Conservation (phyloP, 768 basidiomycete genomes). For the Gyrodon lividus region DNA sequence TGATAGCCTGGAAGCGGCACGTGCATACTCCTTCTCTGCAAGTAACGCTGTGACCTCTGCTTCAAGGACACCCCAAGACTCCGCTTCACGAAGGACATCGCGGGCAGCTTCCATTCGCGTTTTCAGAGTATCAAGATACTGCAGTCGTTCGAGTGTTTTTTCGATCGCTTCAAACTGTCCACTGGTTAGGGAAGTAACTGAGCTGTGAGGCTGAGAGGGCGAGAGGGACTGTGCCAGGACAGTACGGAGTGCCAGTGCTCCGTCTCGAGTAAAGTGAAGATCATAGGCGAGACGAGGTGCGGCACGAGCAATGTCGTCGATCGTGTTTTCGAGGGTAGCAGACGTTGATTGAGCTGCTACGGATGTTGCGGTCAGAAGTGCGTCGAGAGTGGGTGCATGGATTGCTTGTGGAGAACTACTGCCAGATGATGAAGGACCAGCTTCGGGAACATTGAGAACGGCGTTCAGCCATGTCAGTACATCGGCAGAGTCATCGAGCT, state of each 20-base stretch:
- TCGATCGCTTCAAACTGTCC: conserved; percentile 47
- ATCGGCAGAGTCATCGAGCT: conserved; percentile 61
- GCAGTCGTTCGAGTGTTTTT: conserved; percentile 71
- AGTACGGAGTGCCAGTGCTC: conserved; percentile 72
- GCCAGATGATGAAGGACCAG: conserved; percentile 39
- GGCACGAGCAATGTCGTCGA: conserved; percentile 89
- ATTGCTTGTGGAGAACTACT: conserved; percentile 29
- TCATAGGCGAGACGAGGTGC: conserved; percentile 93
- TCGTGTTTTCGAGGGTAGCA: conserved; percentile 77
- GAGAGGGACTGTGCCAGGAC: conserved; percentile 58
- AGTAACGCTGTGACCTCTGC: conserved; percentile 88
- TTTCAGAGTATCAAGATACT: conserved; percentile 80
- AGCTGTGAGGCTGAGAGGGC: conserved; percentile 6
- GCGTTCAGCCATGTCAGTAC: conserved; percentile 74
- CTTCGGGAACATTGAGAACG: conserved; percentile 40
- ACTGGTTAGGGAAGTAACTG: background rate
- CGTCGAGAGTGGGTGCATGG: conserved; percentile 73
- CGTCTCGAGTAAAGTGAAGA: conserved; percentile 95
- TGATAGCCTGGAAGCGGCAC: conserved; percentile 88
- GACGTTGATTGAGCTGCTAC: conserved; percentile 89
- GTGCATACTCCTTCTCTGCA: conserved; percentile 72
- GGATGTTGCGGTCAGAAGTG: conserved; percentile 77
- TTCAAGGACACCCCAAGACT: conserved; percentile 95
- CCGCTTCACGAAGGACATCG: conserved; percentile 90
- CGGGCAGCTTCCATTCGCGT: conserved; percentile 83